Base-by-base conservation (phyloP, 345 rosid genomes). In the Trapa incisa region DNA sequence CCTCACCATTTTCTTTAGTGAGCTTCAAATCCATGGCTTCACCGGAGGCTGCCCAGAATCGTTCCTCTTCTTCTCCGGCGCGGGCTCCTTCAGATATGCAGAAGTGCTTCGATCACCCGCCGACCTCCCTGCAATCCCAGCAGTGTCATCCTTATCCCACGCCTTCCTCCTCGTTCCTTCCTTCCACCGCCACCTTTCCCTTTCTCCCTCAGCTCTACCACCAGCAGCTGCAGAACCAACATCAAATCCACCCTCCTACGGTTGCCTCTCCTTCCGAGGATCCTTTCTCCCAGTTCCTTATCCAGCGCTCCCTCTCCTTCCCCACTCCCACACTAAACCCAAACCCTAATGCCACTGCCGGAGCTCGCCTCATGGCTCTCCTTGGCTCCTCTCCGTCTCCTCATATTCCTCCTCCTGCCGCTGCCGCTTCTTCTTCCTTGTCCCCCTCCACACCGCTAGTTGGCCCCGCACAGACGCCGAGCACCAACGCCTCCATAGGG, bases 291-390 rank as follows among this genome's bases (percentile, higher is more conserved):
- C 61, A 67, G 0, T 71, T 64, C 71, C 47, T 54, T 52, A 39
- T 53, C 14, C 65, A 54, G 64, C 76, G 68, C 68, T 45, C 68
- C 33, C 65, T 73, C 48, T 64, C 71, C 45, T 16, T 66, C 77
- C 74, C 73, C 68, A 71, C 79, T 73, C 80, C 65, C 74, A 83
- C 47, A 72, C 86, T 61, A 5, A 78, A 74, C 38, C 43, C 72
- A 73, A 79, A 74, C 67, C 63, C 71, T 68, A 78, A 71, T 68
- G 80, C 76, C 61, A 83, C 79, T 70, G 79, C 85, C 16, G 96
- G 98, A 5, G 82, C 85, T 69, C 90, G 80, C 17, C 81, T 87
- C 71, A 85, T 87, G 69, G 92, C 96, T 65, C 86, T 89, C 9
- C 84, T 89, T 66, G 78, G 80, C 61, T 66, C 67, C 69, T 65